Percentiles rank a stretch among this genome's conserved stretches.
These are phyloP conservation scores for Neoboletus subvelutipes DNA, from an alignment of 768 basidiomycete species.

Conservation along the genomic window DNA sequence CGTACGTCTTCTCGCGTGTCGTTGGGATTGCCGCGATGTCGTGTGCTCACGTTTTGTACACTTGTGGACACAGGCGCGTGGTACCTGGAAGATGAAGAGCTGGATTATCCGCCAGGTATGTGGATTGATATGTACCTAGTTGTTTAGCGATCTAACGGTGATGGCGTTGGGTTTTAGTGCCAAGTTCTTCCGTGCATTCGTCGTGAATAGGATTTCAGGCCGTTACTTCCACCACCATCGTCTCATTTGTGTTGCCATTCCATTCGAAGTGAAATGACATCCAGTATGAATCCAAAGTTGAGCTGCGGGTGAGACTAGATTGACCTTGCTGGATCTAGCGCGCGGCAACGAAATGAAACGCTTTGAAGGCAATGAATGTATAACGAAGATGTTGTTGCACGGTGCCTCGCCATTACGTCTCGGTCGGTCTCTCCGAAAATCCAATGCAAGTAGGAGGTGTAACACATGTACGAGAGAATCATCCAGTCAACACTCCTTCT, in stretches of 20 bases:
- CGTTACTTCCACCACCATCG: too few relatives aligned
- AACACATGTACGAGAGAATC: too few relatives aligned
- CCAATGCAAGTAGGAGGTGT: too few relatives aligned
- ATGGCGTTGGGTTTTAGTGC: not conserved
- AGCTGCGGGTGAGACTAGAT: not conserved
- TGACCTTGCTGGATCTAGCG: not conserved
- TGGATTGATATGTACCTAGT: not conserved
- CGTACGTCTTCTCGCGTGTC: slow-evolving; percentile 24
- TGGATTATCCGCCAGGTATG: slow-evolving; percentile 17
- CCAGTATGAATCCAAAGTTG: not conserved
- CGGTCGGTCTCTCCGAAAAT: too few relatives aligned
- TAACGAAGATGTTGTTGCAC: too few relatives aligned
- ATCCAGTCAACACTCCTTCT: too few relatives aligned
- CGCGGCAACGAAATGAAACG: too few relatives aligned
- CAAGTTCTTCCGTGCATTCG: not conserved
- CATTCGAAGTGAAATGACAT: not conserved
- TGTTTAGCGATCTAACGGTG: not conserved
- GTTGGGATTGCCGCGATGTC: too few relatives aligned
- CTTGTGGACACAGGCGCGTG: slow-evolving; percentile 5
- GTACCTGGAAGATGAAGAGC: slow-evolving; percentile 14
- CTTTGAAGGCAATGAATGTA: too few relatives aligned
- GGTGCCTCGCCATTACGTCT: too few relatives aligned
- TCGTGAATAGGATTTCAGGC: not conserved
- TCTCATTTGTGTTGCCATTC: not conserved
- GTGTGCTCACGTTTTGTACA: not conserved